phyloP scores from a whole-genome alignment of 495 filamentous ascomycete genomes.

The Penicillium riverlandense region DNA sequence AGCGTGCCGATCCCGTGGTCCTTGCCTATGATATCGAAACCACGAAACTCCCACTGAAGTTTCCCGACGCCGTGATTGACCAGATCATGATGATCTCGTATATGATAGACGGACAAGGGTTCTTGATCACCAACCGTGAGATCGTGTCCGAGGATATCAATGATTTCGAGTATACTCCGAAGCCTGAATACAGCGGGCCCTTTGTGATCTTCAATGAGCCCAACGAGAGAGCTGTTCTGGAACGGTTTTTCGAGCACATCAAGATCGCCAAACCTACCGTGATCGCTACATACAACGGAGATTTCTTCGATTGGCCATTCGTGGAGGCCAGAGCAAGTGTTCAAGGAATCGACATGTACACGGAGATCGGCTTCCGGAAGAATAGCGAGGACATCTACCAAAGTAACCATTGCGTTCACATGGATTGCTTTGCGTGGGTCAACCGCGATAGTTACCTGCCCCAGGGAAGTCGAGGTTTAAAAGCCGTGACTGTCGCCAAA shows the following conservation, averaged over 20 bases:
- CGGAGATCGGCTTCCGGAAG: slow-evolving; percentile 91
- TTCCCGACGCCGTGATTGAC: slow-evolving; percentile 91
- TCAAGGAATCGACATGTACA: slow-evolving; percentile 98
- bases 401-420: slow-evolving; percentile 90
- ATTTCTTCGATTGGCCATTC: slow-evolving; percentile 99
- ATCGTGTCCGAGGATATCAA: slow-evolving; percentile 96
- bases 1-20: slow-evolving; percentile 87
- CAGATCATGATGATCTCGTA: slow-evolving; percentile 99
- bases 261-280: slow-evolving; percentile 93
- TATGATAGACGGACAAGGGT: slow-evolving; percentile 99
- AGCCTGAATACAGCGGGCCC: slow-evolving; percentile 86
- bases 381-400: slow-evolving; percentile 94
- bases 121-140: slow-evolving; percentile 96
- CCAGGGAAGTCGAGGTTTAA: slow-evolving; percentile 93
- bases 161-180: slow-evolving; percentile 98
- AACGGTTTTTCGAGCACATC: slow-evolving; percentile 92
- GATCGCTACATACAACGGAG: slow-evolving; percentile 98
- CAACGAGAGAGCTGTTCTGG: slow-evolving; percentile 78
- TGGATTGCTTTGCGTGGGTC: slow-evolving; percentile 99
- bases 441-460: slow-evolving; percentile 97
- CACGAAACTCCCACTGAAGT: slow-evolving; percentile 92
- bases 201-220: slow-evolving; percentile 99
- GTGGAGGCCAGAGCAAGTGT: slow-evolving; percentile 89
- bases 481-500: slow-evolving; percentile 96
- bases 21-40: slow-evolving; percentile 99